These are phyloP conservation scores for Trichoderma endophyticum DNA, from an alignment of 2,329 filamentous ascomycete genomes.

Conservation along the genomic window DNA sequence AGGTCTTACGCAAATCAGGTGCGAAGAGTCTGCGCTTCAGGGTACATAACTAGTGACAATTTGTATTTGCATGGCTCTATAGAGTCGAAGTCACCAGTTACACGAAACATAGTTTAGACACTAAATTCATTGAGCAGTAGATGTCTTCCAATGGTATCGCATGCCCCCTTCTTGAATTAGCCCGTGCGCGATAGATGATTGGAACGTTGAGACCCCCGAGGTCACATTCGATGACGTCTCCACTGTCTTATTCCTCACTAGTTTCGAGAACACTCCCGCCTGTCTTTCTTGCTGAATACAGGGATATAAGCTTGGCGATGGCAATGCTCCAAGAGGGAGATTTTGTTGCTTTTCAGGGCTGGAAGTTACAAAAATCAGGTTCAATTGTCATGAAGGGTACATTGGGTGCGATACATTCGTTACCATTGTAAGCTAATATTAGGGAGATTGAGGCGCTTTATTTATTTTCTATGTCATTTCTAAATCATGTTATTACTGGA, in stretches of 20 bases:
- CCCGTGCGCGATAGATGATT: not conserved
- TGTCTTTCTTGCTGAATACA: not conserved
- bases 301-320: not conserved
- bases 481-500: constrained; percentile 28
- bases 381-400: not conserved
- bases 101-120: not conserved
- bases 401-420: not conserved
- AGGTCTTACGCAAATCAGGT: too few relatives aligned
- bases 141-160: not conserved
- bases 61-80: too few relatives aligned
- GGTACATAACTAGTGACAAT: not conserved
- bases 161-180: not conserved
- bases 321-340: not conserved
- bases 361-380: not conserved
- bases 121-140: not conserved
- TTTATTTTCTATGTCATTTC: not conserved
- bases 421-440: too few relatives aligned
- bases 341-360: not conserved
- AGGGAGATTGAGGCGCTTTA: not conserved
- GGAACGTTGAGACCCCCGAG: not conserved
- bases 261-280: not conserved
- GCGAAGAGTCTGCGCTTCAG: not conserved
- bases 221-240: not conserved
- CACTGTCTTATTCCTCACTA: not conserved
- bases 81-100: too few relatives aligned